Conservation (phyloP, 1,139 yeast genomes). For the Yamadazyma buinensis region DNA sequence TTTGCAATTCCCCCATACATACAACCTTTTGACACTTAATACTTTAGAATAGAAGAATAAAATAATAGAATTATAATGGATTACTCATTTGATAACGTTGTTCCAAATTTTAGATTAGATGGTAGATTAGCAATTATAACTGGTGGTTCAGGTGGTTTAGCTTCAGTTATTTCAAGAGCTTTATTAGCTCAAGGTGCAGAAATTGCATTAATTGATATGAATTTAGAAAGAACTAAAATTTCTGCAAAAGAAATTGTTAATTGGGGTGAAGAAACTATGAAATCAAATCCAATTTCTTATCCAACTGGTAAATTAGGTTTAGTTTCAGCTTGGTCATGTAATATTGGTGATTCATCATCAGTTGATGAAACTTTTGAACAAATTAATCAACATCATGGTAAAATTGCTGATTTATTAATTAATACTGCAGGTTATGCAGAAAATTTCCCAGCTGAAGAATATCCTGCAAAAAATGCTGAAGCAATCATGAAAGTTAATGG, state of each 20-base stretch:
- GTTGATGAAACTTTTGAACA: slow-evolving; percentile 53
- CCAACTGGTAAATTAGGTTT: slow-evolving; percentile 32
- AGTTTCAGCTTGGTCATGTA: slow-evolving; percentile 72
- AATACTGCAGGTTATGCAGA: slow-evolving; percentile 87
- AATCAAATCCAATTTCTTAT: slow-evolving; percentile 28
- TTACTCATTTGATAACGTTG: slow-evolving; percentile 41
- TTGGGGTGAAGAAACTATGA: slow-evolving; percentile 51
- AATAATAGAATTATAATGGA: no score
- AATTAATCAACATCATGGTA: slow-evolving; percentile 55
- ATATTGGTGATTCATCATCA: slow-evolving; percentile 61
- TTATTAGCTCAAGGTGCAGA: slow-evolving; percentile 70
- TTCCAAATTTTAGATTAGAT: slow-evolving; percentile 59
- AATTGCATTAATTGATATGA: slow-evolving; percentile 72
- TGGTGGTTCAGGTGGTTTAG: slow-evolving; percentile 83
- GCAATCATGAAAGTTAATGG: slow-evolving; percentile 68
- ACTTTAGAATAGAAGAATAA: no score
- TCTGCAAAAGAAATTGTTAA: slow-evolving; percentile 56
- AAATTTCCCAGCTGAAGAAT: slow-evolving; percentile 72
- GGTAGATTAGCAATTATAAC: slow-evolving; percentile 72
- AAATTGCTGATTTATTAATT: slow-evolving; percentile 60
- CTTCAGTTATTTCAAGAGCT: slow-evolving; percentile 64
- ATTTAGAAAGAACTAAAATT: slow-evolving; percentile 53
- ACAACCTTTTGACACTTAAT: no score
- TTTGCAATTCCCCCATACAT: no score
- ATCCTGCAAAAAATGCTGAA: slow-evolving; percentile 70